A percentile compares a stretch with the other conserved stretches of the same genome.
Evolutionary conservation across 2,329 filamentous ascomycete species (phyloP).

Genomic region (Trichoderma pleuroti): DNA sequence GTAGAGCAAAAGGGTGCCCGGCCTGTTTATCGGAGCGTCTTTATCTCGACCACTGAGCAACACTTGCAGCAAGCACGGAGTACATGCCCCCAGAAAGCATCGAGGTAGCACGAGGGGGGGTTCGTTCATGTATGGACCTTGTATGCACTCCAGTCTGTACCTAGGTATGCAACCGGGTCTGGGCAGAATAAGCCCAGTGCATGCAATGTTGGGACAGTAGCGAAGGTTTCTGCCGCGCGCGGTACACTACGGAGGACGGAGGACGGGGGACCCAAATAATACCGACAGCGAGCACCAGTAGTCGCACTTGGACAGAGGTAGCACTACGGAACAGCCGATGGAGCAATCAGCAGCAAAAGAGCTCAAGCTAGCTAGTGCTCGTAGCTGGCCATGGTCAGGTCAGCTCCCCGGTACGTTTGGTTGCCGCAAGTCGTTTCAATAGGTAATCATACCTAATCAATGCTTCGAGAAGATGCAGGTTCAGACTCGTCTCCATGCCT

Average conservation of each 20-base stretch:
- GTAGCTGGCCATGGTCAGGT: not conserved
- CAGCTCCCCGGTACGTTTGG: not conserved
- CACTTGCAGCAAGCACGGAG: not conserved
- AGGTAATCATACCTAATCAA: not conserved
- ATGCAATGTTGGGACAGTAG: not conserved
- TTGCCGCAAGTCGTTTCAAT: not conserved
- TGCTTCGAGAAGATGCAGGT: conserved; percentile 5
- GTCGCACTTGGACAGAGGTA: not conserved
- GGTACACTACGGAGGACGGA: no score
- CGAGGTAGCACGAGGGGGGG: not conserved
- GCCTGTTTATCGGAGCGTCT: not conserved
- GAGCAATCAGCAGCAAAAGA: conserved; percentile 7
- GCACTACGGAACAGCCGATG: conserved; percentile 4
- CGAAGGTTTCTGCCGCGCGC: not conserved
- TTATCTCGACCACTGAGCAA: not conserved
- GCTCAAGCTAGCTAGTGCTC: not conserved
- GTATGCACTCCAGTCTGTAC: conserved; percentile 1
- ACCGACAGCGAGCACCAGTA: not conserved
- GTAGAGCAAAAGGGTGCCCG: not conserved
- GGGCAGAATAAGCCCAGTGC: not conserved
- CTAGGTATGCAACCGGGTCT: conserved; percentile 13
- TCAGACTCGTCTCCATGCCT: not conserved
- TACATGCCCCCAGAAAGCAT: not conserved
- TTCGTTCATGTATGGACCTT: not conserved
- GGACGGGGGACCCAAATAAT: not conserved